Base-by-base conservation (phyloP, 768 basidiomycete species). In the Amanita pallidorosea region DNA sequence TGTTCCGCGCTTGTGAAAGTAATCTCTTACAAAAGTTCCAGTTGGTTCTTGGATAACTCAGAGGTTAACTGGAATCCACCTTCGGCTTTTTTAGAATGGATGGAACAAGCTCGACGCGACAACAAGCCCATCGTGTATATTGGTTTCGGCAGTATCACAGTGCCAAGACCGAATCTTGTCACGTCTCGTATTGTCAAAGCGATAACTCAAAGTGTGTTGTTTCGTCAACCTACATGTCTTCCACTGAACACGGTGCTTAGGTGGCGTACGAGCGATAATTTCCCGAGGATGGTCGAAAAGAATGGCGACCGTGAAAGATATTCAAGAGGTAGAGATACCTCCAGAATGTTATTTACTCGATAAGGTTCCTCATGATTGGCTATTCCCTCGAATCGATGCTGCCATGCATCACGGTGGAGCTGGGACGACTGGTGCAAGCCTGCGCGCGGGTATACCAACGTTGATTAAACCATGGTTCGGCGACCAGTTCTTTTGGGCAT, bases 381-480 rank as follows among this genome's bases (percentile, higher is more conserved):
- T 80, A 29, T 80, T 80, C 63, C 74, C 76, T 0, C 69, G 69
- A 56, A 68, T 85, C 9, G 77, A 81, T 57, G 83, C 81, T 2
- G 80, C 71, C 7, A 52, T 83, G 38, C 82, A 83, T 63, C 81
- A 85, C 54, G 83, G 83, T 18, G 83, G 83, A 7, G 83, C 83
- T 4, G 83, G 83, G 11, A 85, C 83, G 0, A 84, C 83, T 0
- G 82, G 81, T 0, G 83, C 82, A 2, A 80, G 77, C 59, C 63
- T 85, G 54, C 72, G 77, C 60, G 76, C 78, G 34, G 81, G 81
- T 1, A 70, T 82, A 29, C 82, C 83, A 2, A 85, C 83, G 1
- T 55, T 83, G 52, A 83, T 85, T 59, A 79, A 78, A 55, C 81
- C 83, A 1, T 85, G 78, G 77, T 85, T 84, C 57, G 83, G 81